Percentiles rank a stretch among this genome's conserved stretches.
These are phyloP conservation scores for Rubia occidens DNA, from an alignment of 305 asterid genomes.

Conservation along the genomic window DNA sequence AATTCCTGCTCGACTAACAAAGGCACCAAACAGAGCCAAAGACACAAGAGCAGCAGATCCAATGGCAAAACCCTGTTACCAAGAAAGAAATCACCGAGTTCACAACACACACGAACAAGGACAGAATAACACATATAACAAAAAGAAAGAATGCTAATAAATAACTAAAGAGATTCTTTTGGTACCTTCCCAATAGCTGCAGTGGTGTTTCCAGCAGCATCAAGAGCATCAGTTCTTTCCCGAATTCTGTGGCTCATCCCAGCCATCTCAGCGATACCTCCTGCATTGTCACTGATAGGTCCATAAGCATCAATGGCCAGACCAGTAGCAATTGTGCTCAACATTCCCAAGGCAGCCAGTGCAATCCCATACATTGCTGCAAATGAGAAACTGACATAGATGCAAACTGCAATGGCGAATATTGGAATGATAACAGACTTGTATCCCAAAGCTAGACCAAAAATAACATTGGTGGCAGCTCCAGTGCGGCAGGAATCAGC, in stretches of 20 bases:
- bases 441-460: conserved; percentile 79
- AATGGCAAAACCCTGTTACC: conserved; percentile 82
- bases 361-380: conserved; percentile 95
- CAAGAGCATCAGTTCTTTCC: conserved; percentile 89
- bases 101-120: neutral
- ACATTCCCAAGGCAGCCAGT: conserved; percentile 75
- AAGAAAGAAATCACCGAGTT: neutral
- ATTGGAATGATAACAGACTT: conserved; percentile 85
- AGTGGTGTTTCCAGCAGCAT: conserved; percentile 84
- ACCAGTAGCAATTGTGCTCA: conserved; percentile 81
- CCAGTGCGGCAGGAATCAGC: conserved; percentile 92
- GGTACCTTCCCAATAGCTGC: conserved; percentile 92
- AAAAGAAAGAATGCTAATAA: neutral
- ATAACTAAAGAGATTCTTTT: neutral
- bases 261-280: conserved; percentile 98
- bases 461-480: conserved; percentile 75
- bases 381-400: conserved; percentile 70
- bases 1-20: conserved; percentile 78
- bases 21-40: conserved; percentile 81
- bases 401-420: conserved; percentile 73
- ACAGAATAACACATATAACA: neutral
- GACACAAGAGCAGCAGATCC: conserved; percentile 97
- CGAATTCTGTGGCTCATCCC: conserved; percentile 90
- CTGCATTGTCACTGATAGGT: conserved; percentile 93
- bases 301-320: conserved; percentile 93